A percentile compares a stretch with the other conserved stretches of the same genome.
These are phyloP conservation scores for Primulina huaijiensis DNA, from an alignment of 257 asterid species.

Conservation along the genomic window DNA sequence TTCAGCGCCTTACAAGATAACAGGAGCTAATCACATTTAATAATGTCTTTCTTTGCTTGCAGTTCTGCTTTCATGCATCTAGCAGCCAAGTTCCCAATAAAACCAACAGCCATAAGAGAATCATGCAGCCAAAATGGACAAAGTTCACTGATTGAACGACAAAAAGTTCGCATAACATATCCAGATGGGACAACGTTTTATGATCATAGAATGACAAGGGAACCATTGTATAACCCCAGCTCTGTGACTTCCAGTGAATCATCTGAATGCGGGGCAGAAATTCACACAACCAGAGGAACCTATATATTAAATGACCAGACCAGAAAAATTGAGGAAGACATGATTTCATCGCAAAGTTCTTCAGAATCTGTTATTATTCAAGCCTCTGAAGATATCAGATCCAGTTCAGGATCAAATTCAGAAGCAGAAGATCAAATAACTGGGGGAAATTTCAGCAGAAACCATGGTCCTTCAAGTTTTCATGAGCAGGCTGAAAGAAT, in stretches of 20 bases:
- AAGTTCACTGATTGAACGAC: conserved; percentile 44
- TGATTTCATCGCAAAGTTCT: conserved; percentile 75
- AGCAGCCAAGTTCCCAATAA: conserved; percentile 75
- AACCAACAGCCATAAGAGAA: conserved; percentile 28
- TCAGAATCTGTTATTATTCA: conserved; percentile 63
- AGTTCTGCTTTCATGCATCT: conserved; percentile 95
- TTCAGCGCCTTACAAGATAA: conserved; percentile 4
- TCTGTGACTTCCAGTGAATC: conserved; percentile 38
- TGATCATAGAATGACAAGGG: conserved; percentile 36
- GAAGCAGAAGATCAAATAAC: conserved; percentile 55
- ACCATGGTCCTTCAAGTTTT: conserved; percentile 26
- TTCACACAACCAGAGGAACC: conserved; percentile 27
- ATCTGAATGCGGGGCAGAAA: conserved; percentile 31
- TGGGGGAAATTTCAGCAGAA: conserved; percentile 40
- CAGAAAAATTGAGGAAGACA: conserved; percentile 51
- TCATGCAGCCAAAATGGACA: conserved; percentile 27
- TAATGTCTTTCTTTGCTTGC: conserved; percentile 32
- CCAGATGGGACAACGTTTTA: conserved; percentile 54
- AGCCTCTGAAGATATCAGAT: conserved; percentile 54
- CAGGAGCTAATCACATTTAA: conserved; percentile 23
- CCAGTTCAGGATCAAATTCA: conserved; percentile 67
- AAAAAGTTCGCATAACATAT: conserved; percentile 52
- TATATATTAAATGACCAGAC: conserved; percentile 30
- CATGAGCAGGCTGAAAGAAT: conserved; percentile 35
- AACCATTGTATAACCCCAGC: conserved; percentile 40